A percentile compares a stretch with the other conserved stretches of the same genome.
These are phyloP conservation scores for Aspergillus sp. DNA, from an alignment of 2,329 filamentous ascomycete species.

Conservation along the genomic window DNA sequence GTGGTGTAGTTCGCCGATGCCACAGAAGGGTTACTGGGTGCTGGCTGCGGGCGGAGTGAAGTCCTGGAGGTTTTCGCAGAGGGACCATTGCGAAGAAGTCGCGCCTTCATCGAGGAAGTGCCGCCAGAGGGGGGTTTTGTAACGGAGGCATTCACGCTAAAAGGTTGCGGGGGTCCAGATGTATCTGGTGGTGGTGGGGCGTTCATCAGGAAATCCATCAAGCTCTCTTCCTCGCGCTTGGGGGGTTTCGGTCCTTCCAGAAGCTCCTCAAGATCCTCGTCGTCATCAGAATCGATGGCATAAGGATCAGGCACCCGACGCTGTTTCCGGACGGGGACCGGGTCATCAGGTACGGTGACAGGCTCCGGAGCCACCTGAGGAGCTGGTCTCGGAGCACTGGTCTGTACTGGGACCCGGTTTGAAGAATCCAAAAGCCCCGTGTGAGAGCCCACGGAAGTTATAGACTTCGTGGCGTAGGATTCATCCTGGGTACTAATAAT, in stretches of 20 bases:
- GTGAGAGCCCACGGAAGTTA: constrained; percentile 68
- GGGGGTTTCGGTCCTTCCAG: constrained; percentile 38
- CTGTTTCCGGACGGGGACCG: constrained; percentile 70
- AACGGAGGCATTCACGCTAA: constrained; percentile 21
- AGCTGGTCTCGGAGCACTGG: constrained; percentile 18
- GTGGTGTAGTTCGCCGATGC: constrained; percentile 37
- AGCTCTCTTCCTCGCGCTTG: constrained; percentile 45
- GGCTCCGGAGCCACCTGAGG: constrained; percentile 3
- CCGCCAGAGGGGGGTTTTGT: constrained; percentile 17
- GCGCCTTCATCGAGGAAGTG: constrained; percentile 33
- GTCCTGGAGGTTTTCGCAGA: constrained; percentile 32
- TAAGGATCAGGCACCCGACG: constrained; percentile 84
- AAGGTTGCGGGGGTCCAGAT: constrained; percentile 31
- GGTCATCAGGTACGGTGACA: constrained; percentile 27
- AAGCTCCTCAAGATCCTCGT: constrained; percentile 64
- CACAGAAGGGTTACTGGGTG: constrained; percentile 26
- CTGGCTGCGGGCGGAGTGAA: constrained; percentile 35
- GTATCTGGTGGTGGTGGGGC: constrained; percentile 40
- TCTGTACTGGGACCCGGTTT: constrained; percentile 28
- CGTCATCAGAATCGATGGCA: constrained; percentile 73
- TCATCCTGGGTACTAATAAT: constrained; percentile 49
- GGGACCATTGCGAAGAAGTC: constrained; percentile 34
- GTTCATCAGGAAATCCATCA: constrained; percentile 50
- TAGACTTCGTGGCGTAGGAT: constrained; percentile 49
- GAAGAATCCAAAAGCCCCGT: constrained; percentile 62